phyloP scores from a whole-genome alignment of 2,329 filamentous ascomycete species.

The Epichloe festucae region DNA sequence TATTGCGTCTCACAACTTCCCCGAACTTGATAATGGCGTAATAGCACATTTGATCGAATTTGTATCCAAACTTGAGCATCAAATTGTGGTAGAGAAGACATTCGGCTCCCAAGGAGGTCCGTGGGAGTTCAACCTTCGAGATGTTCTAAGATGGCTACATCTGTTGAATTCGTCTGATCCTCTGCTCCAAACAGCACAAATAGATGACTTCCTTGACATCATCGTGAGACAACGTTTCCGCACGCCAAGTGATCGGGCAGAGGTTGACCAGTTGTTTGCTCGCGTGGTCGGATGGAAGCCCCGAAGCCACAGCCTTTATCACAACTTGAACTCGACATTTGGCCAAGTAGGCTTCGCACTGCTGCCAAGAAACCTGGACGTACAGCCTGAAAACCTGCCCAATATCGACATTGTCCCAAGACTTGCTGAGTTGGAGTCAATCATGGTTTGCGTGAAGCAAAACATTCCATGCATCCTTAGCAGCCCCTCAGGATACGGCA shows the following conservation, averaged over 20 bases:
- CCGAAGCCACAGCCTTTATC: conserved; percentile 52
- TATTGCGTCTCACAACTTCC: conserved; percentile 71
- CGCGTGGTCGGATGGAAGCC: conserved; percentile 44
- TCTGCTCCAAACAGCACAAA: conserved; percentile 45
- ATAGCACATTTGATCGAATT: conserved; percentile 62
- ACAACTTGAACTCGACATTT: conserved; percentile 51
- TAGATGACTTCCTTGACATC: conserved; percentile 65
- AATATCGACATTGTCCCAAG: conserved; percentile 38
- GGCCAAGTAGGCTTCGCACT: conserved; percentile 72
- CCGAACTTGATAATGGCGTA: conserved; percentile 42
- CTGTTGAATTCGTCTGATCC: conserved; percentile 40
- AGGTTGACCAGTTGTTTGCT: conserved; percentile 54
- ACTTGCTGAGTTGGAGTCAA: conserved; percentile 65
- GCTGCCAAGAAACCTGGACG: conserved; percentile 44
- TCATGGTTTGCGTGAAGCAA: conserved; percentile 77
- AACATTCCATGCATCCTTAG: conserved; percentile 83
- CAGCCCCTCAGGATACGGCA: conserved; percentile 74
- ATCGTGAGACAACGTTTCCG: conserved; percentile 85
- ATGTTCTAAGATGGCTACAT: conserved; percentile 78
- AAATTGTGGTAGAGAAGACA: conserved; percentile 45
- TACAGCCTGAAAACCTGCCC: conserved; percentile 39
- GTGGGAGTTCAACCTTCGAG: conserved; percentile 92
- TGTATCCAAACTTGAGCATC: conserved; percentile 64
- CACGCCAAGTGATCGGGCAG: conserved; percentile 49
- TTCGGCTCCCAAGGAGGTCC: conserved; percentile 59